These are phyloP conservation scores for Polytrichum commune DNA, from an alignment of 225 moss, liverwort and hornwort species.

Conservation along the genomic window DNA sequence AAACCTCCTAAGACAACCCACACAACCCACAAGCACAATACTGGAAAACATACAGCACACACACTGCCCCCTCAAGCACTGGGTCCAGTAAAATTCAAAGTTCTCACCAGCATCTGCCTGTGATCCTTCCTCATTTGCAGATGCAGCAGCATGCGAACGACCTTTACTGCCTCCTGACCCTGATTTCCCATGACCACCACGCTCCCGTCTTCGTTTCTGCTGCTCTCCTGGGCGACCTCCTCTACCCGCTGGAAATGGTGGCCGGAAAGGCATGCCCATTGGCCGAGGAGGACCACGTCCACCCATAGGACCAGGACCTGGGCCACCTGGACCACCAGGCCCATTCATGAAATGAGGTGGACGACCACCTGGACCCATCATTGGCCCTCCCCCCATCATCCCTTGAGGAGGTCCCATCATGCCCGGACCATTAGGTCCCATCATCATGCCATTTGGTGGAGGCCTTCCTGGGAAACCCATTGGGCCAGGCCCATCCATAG, in stretches of 20 bases:
- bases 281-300: slow-evolving; percentile 76
- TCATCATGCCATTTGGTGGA: slow-evolving; percentile 65
- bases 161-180: slow-evolving; percentile 56
- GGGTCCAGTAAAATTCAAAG: too few relatives aligned
- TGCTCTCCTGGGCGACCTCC: slow-evolving; percentile 79
- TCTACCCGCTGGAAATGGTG: slow-evolving; percentile 72
- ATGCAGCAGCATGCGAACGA: slow-evolving; percentile 35
- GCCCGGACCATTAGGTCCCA: slow-evolving; percentile 81
- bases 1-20: too few relatives aligned
- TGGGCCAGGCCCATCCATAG: slow-evolving; percentile 90
- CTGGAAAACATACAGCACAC: too few relatives aligned
- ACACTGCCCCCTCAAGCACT: too few relatives aligned
- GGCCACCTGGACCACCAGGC: slow-evolving; percentile 48
- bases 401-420: slow-evolving; percentile 95
- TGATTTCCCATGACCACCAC: slow-evolving; percentile 56
- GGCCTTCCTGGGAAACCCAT: slow-evolving; percentile 88
- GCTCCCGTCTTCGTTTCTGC: slow-evolving; percentile 83
- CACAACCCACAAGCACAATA: too few relatives aligned
- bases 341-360: slow-evolving; percentile 80
- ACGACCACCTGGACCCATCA: slow-evolving; percentile 81
- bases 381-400: slow-evolving; percentile 67
- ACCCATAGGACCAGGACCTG: slow-evolving; percentile 77
- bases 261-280: slow-evolving; percentile 72
- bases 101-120: slow-evolving; percentile 62
- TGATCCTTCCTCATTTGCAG: slow-evolving; percentile 61